Evolutionary conservation across 805 yeast genomes (phyloP).

Genomic region (Grigorovia transvaalensis): DNA sequence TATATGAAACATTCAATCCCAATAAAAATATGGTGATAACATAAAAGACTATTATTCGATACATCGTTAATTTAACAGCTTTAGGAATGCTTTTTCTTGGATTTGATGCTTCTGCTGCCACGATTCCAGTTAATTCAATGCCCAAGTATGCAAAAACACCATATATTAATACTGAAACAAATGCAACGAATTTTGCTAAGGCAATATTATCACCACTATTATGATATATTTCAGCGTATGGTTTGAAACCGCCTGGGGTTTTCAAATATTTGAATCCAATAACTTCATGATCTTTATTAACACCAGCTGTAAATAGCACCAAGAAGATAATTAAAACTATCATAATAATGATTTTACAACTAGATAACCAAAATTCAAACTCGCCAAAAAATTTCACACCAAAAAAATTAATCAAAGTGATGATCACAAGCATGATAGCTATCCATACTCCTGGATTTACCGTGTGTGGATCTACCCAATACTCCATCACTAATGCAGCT

Average conservation of each 20-base stretch:
- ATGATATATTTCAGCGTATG: conserved; percentile 31
- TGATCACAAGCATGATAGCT: conserved; percentile 34
- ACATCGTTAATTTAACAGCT: conserved; percentile 63
- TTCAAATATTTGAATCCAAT: conserved; percentile 41
- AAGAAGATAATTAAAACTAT: conserved; percentile 44
- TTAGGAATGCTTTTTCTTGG: conserved; percentile 42
- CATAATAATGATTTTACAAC: conserved; percentile 38
- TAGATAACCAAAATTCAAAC: conserved; percentile 38
- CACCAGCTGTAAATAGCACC: conserved; percentile 36
- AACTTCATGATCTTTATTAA: conserved; percentile 28
- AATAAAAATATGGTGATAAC: conserved; percentile 43
- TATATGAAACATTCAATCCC: conserved; percentile 48
- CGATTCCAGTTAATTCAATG: conserved; percentile 58
- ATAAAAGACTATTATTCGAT: conserved; percentile 50
- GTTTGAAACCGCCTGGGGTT: conserved; percentile 51
- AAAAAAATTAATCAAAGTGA: conserved; percentile 36
- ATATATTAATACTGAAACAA: conserved; percentile 64
- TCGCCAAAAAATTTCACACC: conserved; percentile 44
- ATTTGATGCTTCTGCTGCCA: conserved; percentile 64
- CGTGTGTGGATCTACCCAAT: conserved; percentile 30
- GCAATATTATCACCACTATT: not conserved
- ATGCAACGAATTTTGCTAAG: conserved; percentile 35
- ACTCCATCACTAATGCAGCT: conserved; percentile 39
- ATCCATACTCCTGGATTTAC: conserved; percentile 37
- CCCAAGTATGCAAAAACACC: conserved; percentile 35